Conservation (phyloP, 2,329 filamentous ascomycete species). For the Orbilia quercus region DNA sequence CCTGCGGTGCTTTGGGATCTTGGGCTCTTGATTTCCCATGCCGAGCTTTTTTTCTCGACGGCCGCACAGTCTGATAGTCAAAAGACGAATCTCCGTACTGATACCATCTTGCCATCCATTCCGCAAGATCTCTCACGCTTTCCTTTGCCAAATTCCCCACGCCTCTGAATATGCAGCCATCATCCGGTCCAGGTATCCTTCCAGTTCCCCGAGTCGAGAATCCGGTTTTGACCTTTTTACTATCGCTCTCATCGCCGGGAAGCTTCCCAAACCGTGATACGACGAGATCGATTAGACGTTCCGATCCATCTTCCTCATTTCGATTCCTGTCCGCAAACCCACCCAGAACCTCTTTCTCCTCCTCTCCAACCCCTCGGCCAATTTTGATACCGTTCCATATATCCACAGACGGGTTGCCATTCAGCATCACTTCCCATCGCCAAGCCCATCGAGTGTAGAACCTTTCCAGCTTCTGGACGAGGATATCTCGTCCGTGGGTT, state of each 20-base stretch:
- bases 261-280: conserved; percentile 83
- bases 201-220: conserved; percentile 49
- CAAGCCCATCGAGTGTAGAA: conserved; percentile 80
- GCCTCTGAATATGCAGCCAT: conserved; percentile 60
- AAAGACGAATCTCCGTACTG: conserved; percentile 51
- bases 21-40: conserved; percentile 26
- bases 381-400: conserved; percentile 87
- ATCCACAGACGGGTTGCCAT: conserved; percentile 84
- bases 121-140: conserved; percentile 48
- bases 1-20: neutral
- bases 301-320: conserved; percentile 56
- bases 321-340: conserved; percentile 78
- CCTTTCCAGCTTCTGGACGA: conserved; percentile 76
- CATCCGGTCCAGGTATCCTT: conserved; percentile 56
- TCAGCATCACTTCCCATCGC: conserved; percentile 87
- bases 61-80: conserved; percentile 40
- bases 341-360: conserved; percentile 92
- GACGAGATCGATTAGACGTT: conserved; percentile 78
- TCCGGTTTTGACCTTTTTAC: conserved; percentile 59
- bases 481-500: conserved; percentile 74
- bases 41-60: conserved; percentile 44
- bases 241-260: conserved; percentile 57
- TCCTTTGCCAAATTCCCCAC: conserved; percentile 55
- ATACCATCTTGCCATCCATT: conserved; percentile 55
- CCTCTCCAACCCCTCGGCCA: conserved; percentile 92